Evolutionary conservation across 768 basidiomycete species (phyloP).

Genomic region (Tylopilus sp.): DNA sequence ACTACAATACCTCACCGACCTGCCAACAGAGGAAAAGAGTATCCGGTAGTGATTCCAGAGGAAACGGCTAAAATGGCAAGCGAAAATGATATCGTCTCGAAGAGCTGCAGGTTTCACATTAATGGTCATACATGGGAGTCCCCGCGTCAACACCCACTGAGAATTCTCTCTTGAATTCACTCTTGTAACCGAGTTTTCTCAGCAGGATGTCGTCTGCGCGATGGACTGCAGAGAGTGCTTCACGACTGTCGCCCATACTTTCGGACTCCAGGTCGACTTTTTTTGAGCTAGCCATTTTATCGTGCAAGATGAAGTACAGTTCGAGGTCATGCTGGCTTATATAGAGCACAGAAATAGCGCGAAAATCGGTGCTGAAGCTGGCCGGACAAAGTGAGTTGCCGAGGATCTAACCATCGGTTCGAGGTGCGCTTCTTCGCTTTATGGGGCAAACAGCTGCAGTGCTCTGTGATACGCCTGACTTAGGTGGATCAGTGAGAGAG

Average conservation of each 20-base stretch:
- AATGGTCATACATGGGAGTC: neutral
- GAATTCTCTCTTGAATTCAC: neutral
- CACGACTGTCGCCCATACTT: neutral
- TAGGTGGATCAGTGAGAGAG: neutral
- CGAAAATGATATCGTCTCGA: neutral
- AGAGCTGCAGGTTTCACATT: neutral
- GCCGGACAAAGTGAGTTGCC: neutral
- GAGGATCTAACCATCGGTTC: neutral
- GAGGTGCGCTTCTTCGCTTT: neutral
- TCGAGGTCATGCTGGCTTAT: neutral
- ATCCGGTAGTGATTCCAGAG: neutral
- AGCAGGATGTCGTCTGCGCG: neutral
- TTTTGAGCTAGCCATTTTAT: neutral
- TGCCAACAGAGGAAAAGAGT: neutral
- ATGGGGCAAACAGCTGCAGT: neutral
- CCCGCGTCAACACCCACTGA: neutral
- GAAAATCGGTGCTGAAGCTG: neutral
- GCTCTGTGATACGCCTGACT: neutral
- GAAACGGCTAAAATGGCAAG: neutral
- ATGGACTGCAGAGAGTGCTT: neutral
- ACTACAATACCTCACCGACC: neutral
- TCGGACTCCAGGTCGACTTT: neutral
- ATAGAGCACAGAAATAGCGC: neutral
- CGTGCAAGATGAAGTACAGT: neutral
- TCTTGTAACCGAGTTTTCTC: neutral